Conservation (phyloP, 78 protist genomes). For the Dictyostelium firmibasis region DNA sequence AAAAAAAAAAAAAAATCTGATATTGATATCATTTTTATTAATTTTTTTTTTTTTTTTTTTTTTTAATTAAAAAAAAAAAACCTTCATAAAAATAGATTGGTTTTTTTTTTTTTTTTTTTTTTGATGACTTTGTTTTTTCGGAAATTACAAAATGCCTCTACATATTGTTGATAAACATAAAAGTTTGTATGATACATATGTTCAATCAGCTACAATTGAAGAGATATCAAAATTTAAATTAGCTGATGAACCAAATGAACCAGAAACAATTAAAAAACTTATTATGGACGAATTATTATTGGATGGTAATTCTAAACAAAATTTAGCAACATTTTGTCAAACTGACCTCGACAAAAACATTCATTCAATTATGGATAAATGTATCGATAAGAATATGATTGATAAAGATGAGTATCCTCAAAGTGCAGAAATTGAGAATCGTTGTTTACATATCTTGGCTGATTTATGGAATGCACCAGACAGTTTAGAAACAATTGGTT, state of each 20-base stretch:
- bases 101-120: not conserved
- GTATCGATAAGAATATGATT: slow-evolving; percentile 23
- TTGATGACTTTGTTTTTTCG: not conserved
- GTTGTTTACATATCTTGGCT: slow-evolving; percentile 34
- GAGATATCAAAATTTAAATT: slow-evolving; percentile 1
- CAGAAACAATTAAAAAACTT: slow-evolving; percentile 4
- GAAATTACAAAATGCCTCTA: not conserved
- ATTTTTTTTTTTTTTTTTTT: not conserved
- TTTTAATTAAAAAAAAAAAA: not conserved
- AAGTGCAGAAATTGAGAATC: slow-evolving; percentile 37
- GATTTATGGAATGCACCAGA: slow-evolving; percentile 44
- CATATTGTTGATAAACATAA: not conserved
- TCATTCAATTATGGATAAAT: slow-evolving; percentile 11
- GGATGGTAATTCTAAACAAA: slow-evolving; percentile 30
- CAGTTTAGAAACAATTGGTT: not conserved
- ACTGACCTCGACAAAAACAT: slow-evolving; percentile 24
- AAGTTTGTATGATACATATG: not conserved
- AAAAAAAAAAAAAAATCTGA: not conserved
- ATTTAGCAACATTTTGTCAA: slow-evolving; percentile 31
- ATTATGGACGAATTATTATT: slow-evolving; percentile 27
- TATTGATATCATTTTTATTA: not conserved
- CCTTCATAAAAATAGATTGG: not conserved
- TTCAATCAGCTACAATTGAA: not conserved
- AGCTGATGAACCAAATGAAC: slow-evolving; percentile 11
- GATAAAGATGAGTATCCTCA: slow-evolving; percentile 62